Percentiles rank a stretch among this genome's conserved stretches.
phyloP scores from a whole-genome alignment of 495 filamentous ascomycete species.

The Chlorociboria aeruginascens region DNA sequence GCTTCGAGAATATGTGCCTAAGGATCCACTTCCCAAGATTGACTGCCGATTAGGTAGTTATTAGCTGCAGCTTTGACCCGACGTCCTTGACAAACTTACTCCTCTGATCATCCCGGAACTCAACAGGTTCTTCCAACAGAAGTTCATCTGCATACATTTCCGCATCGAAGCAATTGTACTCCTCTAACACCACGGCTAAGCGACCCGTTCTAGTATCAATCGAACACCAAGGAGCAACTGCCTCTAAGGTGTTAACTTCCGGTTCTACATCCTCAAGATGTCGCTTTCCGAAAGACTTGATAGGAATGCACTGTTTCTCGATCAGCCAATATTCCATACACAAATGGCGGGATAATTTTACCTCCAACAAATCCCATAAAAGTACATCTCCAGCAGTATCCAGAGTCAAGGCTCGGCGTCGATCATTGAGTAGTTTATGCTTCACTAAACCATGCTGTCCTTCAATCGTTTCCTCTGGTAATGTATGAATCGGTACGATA shows the following conservation, averaged over 20 bases:
- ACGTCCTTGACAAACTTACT: slow-evolving; percentile 43
- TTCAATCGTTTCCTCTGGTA: slow-evolving; percentile 79
- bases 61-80: slow-evolving; percentile 4
- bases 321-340: slow-evolving; percentile 9
- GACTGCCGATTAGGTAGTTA: slow-evolving; percentile 37
- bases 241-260: slow-evolving; percentile 78
- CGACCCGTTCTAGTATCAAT: slow-evolving; percentile 88
- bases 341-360: slow-evolving; percentile 22
- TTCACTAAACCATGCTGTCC: slow-evolving; percentile 94
- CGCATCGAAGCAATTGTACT: slow-evolving; percentile 94
- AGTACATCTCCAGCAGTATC: slow-evolving; percentile 96
- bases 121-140: slow-evolving; percentile 53
- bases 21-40: slow-evolving; percentile 97
- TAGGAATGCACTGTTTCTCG: slow-evolving; percentile 55
- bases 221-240: slow-evolving; percentile 87
- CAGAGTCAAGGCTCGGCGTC: slow-evolving; percentile 75
- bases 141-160: slow-evolving; percentile 94
- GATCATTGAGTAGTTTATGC: slow-evolving; percentile 81
- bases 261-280: slow-evolving; percentile 86
- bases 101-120: slow-evolving; percentile 88
- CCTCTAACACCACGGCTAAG: slow-evolving; percentile 80
- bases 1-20: slow-evolving; percentile 77
- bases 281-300: slow-evolving; percentile 80
- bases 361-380: slow-evolving; percentile 85
- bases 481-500: slow-evolving; percentile 55